Percentiles rank a stretch among this genome's conserved stretches.
Evolutionary conservation across 176 grass and related monocot species (phyloP).

Genomic region (Cenchrus americanus): DNA sequence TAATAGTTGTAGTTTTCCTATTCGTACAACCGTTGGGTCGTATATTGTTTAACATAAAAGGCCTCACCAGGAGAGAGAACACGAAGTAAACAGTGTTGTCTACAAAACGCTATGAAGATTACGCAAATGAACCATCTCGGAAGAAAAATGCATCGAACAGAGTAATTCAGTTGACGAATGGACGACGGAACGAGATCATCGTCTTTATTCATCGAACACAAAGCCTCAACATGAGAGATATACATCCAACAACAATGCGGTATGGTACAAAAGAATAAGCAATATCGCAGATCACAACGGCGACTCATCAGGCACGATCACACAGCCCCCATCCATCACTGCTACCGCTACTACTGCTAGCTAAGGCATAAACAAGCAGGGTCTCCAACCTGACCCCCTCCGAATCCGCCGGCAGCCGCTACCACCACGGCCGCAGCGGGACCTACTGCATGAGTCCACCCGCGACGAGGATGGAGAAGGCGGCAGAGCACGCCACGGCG

Average conservation of each 20-base stretch:
- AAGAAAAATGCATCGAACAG: neutral
- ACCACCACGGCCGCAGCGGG: neutral
- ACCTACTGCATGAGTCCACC: slow-evolving; percentile 65
- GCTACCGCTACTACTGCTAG: neutral
- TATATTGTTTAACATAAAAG: no score
- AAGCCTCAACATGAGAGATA: slow-evolving; percentile 22
- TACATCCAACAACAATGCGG: slow-evolving; percentile 36
- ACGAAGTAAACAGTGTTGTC: neutral
- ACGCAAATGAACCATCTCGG: neutral
- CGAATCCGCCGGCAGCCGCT: neutral
- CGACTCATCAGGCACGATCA: slow-evolving; percentile 8
- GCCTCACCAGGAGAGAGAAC: no score
- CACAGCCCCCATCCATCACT: neutral
- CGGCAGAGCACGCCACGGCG: slow-evolving; percentile 54
- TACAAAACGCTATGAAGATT: neutral
- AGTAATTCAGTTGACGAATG: neutral
- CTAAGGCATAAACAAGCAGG: neutral
- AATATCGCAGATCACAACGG: slow-evolving; percentile 37
- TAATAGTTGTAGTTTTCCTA: no score
- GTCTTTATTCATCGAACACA: slow-evolving; percentile 49
- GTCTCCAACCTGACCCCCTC: slow-evolving; percentile 16
- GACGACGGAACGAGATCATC: neutral
- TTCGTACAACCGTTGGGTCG: no score
- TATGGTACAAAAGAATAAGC: slow-evolving; percentile 63
- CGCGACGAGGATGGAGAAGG: slow-evolving; percentile 54